Percentiles rank a stretch among this genome's conserved stretches.
Evolutionary conservation across 805 yeast genomes (phyloP).

Genomic region (Millerago galiae): DNA sequence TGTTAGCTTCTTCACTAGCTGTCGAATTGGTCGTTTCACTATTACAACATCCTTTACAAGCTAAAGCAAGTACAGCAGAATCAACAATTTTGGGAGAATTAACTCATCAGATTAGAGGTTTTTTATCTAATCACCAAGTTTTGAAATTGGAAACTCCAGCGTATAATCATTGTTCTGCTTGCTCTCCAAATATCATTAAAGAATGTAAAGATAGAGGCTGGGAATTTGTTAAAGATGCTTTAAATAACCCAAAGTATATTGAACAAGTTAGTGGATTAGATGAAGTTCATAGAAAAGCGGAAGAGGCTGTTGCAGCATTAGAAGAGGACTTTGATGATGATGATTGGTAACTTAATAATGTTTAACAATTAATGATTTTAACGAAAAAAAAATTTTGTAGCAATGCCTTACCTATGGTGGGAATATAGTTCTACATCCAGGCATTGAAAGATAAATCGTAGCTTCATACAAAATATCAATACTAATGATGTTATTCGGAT

Average conservation of each 20-base stretch:
- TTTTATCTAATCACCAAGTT: constrained; percentile 57
- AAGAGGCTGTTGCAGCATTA: constrained; percentile 26
- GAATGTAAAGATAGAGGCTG: constrained; percentile 55
- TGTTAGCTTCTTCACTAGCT: constrained; percentile 79
- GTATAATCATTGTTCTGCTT: constrained; percentile 80
- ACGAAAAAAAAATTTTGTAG: too few relatives aligned
- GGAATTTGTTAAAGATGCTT: constrained; percentile 71
- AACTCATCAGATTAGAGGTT: constrained; percentile 93
- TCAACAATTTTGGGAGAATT: constrained; percentile 53
- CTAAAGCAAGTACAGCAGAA: constrained; percentile 24
- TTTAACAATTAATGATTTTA: background rate
- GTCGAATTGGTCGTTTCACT: constrained; percentile 76
- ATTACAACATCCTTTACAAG: constrained; percentile 56
- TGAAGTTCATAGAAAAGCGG: constrained; percentile 67
- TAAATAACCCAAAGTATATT: constrained; percentile 58
- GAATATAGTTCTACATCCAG: too few relatives aligned
- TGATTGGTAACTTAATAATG: constrained; percentile 12
- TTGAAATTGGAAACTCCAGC: constrained; percentile 64
- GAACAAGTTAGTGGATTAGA: constrained; percentile 78
- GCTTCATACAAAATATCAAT: too few relatives aligned
- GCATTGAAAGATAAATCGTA: too few relatives aligned
- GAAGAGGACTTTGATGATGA: constrained; percentile 23
- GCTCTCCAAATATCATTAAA: constrained; percentile 56
- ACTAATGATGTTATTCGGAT: background rate
- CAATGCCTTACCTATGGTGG: too few relatives aligned